Evolutionary conservation across 257 asterid species (phyloP), one percentile per base, ranked within the genome.

Genomic region (Gentiana macrophylla): DNA sequence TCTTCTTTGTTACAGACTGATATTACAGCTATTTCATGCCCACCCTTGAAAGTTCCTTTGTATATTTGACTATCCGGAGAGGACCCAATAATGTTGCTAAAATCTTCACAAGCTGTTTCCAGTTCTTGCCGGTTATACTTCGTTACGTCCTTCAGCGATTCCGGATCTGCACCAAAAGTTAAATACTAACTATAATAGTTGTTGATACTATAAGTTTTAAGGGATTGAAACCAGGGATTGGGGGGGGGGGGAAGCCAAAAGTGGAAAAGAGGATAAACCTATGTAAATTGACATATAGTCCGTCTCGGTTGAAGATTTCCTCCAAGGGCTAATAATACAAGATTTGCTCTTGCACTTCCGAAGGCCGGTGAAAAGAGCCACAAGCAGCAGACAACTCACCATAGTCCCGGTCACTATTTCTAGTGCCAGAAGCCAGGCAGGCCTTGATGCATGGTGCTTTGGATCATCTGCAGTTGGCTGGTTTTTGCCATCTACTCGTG

Each of bases 31-130:
- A 92, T 76, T 67, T 92, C 95, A 2, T 86, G 90, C 48, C 97
- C 99, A 34, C 90, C 80, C 69, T 78, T 83, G 65, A 88, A 63
- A 37, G 76, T 92, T 38, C 99, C 97, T 71, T 92, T 92, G 70
- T 83, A 88, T 8, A 88, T 90, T 24, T 77, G 55, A 63, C 95
- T 85, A 49, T 85, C 94, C 0, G 95, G 79, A 53, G 94, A 88
- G 15, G 95, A 78, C 15, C 95, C 97, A 8, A 92, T 92, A 55
- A 92, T 92, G 74, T 92, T 92, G 82, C 97, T 92, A 72, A 92
- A 92, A 77, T 88, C 99, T 82, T 92, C 99, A 65, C 99, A 92
- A 37, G 99, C 99, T 37, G 78, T 73, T 73, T 88, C 97, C 2
- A 92, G 95, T 64, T 88, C 99, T 72, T 80, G 91, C 69, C 94